A percentile compares a stretch with the other conserved stretches of the same genome.
These are phyloP conservation scores for Cutaneotrichosporon daszewskae DNA, from an alignment of 1,284 basidiomycete genomes.

Conservation along the genomic window DNA sequence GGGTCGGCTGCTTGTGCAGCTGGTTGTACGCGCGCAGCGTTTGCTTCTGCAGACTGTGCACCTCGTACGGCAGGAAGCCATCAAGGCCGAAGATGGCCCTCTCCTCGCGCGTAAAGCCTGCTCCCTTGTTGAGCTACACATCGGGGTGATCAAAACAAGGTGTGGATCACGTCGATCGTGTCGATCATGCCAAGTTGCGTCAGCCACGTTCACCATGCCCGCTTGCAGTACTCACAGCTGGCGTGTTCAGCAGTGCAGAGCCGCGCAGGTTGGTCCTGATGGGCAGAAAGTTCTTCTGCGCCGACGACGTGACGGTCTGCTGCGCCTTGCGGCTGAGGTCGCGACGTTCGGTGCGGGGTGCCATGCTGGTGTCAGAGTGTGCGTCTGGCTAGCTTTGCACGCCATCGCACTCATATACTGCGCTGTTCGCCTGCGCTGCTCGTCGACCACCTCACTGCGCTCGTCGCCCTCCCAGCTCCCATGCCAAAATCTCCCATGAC, in stretches of 20 bases:
- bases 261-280: slow-evolving; percentile 25
- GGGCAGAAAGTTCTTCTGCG: slow-evolving; percentile 32
- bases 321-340: too few species aligned
- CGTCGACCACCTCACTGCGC: too few species aligned
- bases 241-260: slow-evolving; percentile 40
- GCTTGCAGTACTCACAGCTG: slow-evolving; percentile 24
- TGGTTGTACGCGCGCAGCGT: slow-evolving; percentile 62
- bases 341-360: too few species aligned
- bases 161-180: too few species aligned
- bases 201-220: too few species aligned
- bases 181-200: too few species aligned
- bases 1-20: slow-evolving; percentile 41
- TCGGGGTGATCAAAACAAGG: too few species aligned
- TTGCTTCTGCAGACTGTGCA: slow-evolving; percentile 72
- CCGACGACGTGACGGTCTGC: neutral
- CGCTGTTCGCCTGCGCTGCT: too few species aligned
- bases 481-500: too few species aligned
- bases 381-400: neutral
- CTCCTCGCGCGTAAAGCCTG: slow-evolving; percentile 66
- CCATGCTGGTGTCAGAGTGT: too few species aligned
- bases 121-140: slow-evolving; percentile 52
- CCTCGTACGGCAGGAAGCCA: slow-evolving; percentile 68
- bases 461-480: too few species aligned
- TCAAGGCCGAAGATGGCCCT: slow-evolving; percentile 63
- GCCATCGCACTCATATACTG: too few species aligned